Evolutionary conservation across 768 basidiomycete species (phyloP).

Genomic region (Suillus tomentosus): DNA sequence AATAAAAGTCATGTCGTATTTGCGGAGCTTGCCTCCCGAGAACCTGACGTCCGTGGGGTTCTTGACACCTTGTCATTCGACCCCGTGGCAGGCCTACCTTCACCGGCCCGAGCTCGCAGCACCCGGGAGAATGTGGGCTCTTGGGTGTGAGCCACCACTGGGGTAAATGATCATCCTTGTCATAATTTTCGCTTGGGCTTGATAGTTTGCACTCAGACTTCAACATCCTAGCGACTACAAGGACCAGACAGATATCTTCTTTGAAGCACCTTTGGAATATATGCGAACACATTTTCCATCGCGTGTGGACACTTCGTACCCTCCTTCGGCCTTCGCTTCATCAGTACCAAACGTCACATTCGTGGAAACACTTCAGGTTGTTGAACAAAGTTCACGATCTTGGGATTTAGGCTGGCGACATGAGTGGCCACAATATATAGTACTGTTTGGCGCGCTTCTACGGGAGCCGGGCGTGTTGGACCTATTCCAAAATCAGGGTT

Average conservation of each 20-base stretch:
- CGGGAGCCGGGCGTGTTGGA: constrained; percentile 47
- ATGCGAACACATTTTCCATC: constrained; percentile 67
- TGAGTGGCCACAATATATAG: constrained; percentile 79
- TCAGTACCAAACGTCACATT: constrained; percentile 48
- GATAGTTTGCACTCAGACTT: constrained; percentile 27
- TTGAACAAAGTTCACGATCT: constrained; percentile 29
- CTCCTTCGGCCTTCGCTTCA: constrained; percentile 56
- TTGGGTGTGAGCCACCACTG: constrained; percentile 93
- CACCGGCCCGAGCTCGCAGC: constrained; percentile 67
- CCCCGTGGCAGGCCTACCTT: constrained; percentile 87
- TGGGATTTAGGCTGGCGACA: constrained; percentile 55
- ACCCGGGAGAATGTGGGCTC: constrained; percentile 66
- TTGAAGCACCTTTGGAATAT: constrained; percentile 67
- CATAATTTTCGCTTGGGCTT: constrained; percentile 13
- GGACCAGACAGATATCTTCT: constrained; percentile 87
- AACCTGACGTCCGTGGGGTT: constrained; percentile 69
- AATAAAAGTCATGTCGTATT: constrained; percentile 68
- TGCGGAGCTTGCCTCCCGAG: constrained; percentile 53
- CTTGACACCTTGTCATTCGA: constrained; percentile 96
- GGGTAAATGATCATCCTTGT: constrained; percentile 49
- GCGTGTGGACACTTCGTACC: constrained; percentile 61
- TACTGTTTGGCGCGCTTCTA: constrained; percentile 83
- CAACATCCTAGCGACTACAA: constrained; percentile 58
- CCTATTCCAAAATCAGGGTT: constrained; percentile 56
- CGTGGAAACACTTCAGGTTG: constrained; percentile 23